These are phyloP conservation scores for Phytophthora crassamura DNA, from an alignment of 352 stramenopile genomes.

Conservation along the genomic window DNA sequence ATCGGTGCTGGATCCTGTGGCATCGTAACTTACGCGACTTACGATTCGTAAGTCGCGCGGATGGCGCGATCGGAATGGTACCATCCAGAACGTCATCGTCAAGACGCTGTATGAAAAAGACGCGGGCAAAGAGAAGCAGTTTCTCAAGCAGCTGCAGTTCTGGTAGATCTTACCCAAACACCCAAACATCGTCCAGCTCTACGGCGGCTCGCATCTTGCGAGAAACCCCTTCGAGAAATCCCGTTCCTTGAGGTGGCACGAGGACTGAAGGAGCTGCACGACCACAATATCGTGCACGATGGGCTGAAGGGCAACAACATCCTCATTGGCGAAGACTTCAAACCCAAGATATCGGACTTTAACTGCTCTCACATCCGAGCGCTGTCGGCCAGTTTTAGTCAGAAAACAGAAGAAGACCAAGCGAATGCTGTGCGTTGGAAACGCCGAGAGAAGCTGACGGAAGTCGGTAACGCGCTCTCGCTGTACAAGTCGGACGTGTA, in stretches of 20 bases:
- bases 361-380: constrained; percentile 19
- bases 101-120: constrained; percentile 3
- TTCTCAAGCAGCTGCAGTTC: constrained; percentile 37
- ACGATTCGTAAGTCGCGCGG: not conserved
- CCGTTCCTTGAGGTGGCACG: constrained; percentile 33
- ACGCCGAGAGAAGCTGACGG: constrained; percentile 19
- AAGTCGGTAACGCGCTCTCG: not conserved
- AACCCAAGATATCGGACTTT: constrained; percentile 38
- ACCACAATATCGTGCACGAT: constrained; percentile 60
- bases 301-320: constrained; percentile 88
- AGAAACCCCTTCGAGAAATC: constrained; percentile 18
- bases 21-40: no score
- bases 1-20: constrained; percentile 2
- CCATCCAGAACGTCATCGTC: constrained; percentile 23
- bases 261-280: constrained; percentile 67
- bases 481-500: constrained; percentile 32
- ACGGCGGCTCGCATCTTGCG: constrained; percentile 39
- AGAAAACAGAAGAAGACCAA: not conserved
- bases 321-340: constrained; percentile 51
- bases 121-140: not conserved
- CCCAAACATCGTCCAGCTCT: constrained; percentile 38
- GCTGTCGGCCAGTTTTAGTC: constrained; percentile 13
- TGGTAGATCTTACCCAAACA: constrained; percentile 39
- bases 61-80: constrained; percentile 11
- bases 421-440: constrained; percentile 28